phyloP scores from a whole-genome alignment of 495 filamentous ascomycete genomes.

The Podospora appendiculata region DNA sequence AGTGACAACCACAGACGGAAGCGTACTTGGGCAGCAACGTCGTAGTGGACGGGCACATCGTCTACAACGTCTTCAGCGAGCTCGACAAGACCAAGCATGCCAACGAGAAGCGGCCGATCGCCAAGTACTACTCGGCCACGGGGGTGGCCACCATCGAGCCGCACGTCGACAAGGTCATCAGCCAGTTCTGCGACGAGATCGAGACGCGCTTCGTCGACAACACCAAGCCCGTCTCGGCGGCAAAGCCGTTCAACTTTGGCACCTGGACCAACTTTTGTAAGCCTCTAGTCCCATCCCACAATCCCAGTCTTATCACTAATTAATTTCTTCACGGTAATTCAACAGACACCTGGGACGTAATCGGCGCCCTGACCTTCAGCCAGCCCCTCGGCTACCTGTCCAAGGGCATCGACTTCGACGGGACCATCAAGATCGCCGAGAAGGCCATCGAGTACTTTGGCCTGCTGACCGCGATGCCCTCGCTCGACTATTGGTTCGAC shows the following conservation, averaged over 20 bases:
- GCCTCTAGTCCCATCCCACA: background rate
- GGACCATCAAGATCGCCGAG: constrained; percentile 5
- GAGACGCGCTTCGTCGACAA: constrained; percentile 8
- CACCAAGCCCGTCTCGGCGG: background rate
- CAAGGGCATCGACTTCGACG: constrained; percentile 19
- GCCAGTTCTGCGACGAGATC: constrained; percentile 6
- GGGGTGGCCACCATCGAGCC: constrained; percentile 23
- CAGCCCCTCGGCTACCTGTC: constrained; percentile 29
- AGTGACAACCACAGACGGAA: constrained; percentile 19
- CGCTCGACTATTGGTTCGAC: constrained; percentile 19
- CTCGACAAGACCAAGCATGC: constrained; percentile 20
- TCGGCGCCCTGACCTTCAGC: constrained; percentile 24
- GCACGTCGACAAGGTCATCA: constrained; percentile 21
- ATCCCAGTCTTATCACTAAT: background rate
- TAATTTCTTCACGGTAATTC: too few species aligned
- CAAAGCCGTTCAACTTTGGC: constrained; percentile 9
- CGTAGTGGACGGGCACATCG: constrained; percentile 23
- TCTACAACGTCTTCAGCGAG: constrained; percentile 30
- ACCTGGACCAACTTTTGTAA: constrained; percentile 18
- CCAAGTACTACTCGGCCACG: constrained; percentile 26
- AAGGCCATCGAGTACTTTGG: constrained; percentile 18
- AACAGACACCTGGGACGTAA: constrained; percentile 27
- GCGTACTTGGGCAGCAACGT: constrained; percentile 26
- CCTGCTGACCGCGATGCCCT: constrained; percentile 5
- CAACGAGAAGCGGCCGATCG: constrained; percentile 23